A percentile compares a stretch with the other conserved stretches of the same genome.
Evolutionary conservation across 345 rosid species (phyloP).

Genomic region (Salix purpurea): DNA sequence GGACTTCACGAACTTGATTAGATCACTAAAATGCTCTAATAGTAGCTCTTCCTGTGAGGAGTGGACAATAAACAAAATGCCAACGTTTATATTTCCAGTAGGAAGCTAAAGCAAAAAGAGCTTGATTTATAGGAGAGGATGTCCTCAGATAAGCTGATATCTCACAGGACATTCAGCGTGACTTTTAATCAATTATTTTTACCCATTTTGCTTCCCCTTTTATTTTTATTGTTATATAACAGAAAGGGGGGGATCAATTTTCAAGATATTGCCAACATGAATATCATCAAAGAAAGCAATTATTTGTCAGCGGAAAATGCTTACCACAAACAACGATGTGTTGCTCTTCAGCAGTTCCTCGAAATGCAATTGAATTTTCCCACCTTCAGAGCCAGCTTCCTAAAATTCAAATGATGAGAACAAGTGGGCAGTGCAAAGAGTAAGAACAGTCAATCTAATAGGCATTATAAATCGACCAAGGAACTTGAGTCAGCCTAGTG

Average conservation of each 20-base stretch:
- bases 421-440: neutral
- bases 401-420: slow-evolving; percentile 25
- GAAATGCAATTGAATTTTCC: slow-evolving; percentile 85
- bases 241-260: neutral
- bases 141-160: neutral
- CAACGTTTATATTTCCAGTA: neutral
- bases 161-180: neutral
- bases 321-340: slow-evolving; percentile 84
- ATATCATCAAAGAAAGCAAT: neutral
- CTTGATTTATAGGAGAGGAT: neutral
- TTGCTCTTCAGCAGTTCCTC: slow-evolving; percentile 89
- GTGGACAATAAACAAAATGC: neutral
- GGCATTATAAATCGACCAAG: neutral
- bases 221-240: no score
- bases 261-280: neutral
- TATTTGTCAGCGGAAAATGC: slow-evolving; percentile 3
- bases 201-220: no score
- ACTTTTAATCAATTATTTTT: no score
- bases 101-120: neutral
- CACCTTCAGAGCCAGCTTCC: slow-evolving; percentile 97
- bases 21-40: slow-evolving; percentile 80
- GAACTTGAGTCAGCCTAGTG: neutral
- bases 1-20: slow-evolving; percentile 84
- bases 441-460: neutral
- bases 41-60: slow-evolving; percentile 79